phyloP scores from a whole-genome alignment of 768 basidiomycete genomes.

The Russula earlei region DNA sequence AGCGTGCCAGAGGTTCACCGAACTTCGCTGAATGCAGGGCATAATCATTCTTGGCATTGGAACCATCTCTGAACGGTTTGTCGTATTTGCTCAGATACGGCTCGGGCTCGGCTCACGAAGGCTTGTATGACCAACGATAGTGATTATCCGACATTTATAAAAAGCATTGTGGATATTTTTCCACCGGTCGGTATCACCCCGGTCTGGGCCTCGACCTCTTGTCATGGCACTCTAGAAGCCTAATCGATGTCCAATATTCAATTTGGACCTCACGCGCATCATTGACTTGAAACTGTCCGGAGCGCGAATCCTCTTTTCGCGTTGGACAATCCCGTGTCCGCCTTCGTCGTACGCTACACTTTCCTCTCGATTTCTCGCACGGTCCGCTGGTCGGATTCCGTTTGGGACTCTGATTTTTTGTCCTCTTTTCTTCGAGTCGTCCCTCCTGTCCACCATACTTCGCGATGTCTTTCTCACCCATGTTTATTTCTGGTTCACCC shows the following conservation, averaged over 20 bases:
- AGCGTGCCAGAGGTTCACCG: too few relatives aligned
- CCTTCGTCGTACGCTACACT: background rate
- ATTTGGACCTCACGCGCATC: background rate
- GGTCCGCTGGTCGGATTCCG: constrained; percentile 1
- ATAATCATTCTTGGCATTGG: too few relatives aligned
- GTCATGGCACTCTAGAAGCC: background rate
- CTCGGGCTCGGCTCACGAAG: too few relatives aligned
- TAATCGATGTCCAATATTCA: background rate
- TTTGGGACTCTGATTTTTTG: background rate
- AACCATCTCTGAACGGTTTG: too few relatives aligned
- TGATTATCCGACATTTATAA: too few relatives aligned
- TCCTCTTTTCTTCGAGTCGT: background rate
- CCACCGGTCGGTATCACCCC: too few relatives aligned
- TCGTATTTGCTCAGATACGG: too few relatives aligned
- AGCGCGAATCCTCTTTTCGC: background rate
- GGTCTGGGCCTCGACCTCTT: too few relatives aligned
- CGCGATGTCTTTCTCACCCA: too few relatives aligned
- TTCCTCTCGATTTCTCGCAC: background rate
- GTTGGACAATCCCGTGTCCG: background rate
- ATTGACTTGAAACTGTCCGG: background rate
- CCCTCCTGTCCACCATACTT: background rate
- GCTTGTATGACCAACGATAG: too few relatives aligned
- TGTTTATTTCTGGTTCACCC: background rate
- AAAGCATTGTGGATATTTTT: too few relatives aligned
- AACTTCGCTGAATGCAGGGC: too few relatives aligned